Conservation (phyloP, 2,329 filamentous ascomycete species). For the Ilyonectria robusta region DNA sequence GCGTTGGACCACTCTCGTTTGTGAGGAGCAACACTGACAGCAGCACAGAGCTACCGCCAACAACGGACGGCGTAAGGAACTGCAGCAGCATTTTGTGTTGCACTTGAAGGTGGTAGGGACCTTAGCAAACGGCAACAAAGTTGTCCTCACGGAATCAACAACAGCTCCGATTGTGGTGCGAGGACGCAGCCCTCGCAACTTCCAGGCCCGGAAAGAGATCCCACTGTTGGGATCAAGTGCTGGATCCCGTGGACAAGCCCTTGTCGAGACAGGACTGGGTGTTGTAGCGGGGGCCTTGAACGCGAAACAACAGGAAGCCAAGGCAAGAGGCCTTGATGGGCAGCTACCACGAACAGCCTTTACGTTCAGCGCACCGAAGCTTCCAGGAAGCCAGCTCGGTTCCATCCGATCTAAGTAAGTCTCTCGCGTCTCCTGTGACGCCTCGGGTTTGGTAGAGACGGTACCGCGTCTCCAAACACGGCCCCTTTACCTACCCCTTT, state of each 20-base stretch:
- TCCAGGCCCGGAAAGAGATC: conserved; percentile 93
- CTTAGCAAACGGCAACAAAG: conserved; percentile 85
- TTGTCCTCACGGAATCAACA: conserved; percentile 84
- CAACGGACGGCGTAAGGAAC: conserved; percentile 92
- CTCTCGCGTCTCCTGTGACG: neutral
- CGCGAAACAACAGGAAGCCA: conserved; percentile 68
- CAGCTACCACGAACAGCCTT: conserved; percentile 71
- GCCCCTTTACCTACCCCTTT: neutral
- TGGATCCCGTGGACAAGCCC: conserved; percentile 82
- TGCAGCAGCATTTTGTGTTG: conserved; percentile 96
- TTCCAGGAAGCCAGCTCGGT: conserved; percentile 66
- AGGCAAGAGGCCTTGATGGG: conserved; percentile 65
- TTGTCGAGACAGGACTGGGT: conserved; percentile 74
- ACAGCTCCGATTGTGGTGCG: conserved; percentile 95
- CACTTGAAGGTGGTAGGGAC: conserved; percentile 89
- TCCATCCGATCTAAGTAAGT: conserved; percentile 72
- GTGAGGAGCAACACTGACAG: conserved; percentile 26
- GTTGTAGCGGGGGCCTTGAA: conserved; percentile 71
- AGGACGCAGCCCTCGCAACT: conserved; percentile 93
- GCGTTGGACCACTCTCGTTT: conserved; percentile 49
- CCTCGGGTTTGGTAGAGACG: neutral
- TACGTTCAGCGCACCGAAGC: conserved; percentile 71
- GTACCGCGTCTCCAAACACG: neutral
- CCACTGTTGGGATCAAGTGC: conserved; percentile 85
- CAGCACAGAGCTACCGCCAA: conserved; percentile 85